Evolutionary conservation across 257 asterid genomes (phyloP), one percentile per base, ranked within the genome.

Genomic region (Ophiorrhiza pumila): DNA sequence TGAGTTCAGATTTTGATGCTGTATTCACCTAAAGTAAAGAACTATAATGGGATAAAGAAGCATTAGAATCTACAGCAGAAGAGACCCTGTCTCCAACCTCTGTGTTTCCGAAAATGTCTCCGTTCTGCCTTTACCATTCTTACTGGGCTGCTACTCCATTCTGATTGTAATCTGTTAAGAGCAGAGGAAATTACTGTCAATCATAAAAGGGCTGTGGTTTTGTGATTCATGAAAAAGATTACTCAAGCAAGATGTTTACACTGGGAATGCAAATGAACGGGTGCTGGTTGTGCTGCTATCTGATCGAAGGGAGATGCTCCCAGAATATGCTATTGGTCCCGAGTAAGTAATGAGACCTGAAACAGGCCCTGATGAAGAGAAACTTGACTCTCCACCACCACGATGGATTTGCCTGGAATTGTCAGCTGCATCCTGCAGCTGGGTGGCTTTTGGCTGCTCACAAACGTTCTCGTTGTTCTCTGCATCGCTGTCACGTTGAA

Each of bases 121-220:
- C 89, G 52, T 27, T 91, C 96, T 0, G 92, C 94, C 75, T 88
- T 90, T 22, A 81, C 86, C 98, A 95, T 95, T 68, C 97, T 81
- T n/a, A 88, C 97, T 4, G 98, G 99, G 73, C 98, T 95, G 88
- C 97, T 87, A 72, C 86, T 88, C 97, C 97, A 95, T 78, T 95
- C 98, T 9, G 87, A 61, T 68, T 84, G 98, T 72, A 95, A 87
- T 74, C 98, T 95, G 93, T 70, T 50, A 9, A 72, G 8, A 23
- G 22, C 7, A 32, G 7, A 61, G 59, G 9, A 13, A 43, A 34
- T 14, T n/a, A n/a, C n/a, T 39, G 57, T 74, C 31, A 70, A 59
- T 52, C 56, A 27, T 42, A 2, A 20, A 0, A 27, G 53, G 1
- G 1, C 5, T 45, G 10, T 41, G 18, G 14, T 32, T 45, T 34